Percentiles rank a stretch among this genome's conserved stretches.
Conservation (phyloP, 495 filamentous ascomycete species). For the Penicillium bovifimosum region DNA sequence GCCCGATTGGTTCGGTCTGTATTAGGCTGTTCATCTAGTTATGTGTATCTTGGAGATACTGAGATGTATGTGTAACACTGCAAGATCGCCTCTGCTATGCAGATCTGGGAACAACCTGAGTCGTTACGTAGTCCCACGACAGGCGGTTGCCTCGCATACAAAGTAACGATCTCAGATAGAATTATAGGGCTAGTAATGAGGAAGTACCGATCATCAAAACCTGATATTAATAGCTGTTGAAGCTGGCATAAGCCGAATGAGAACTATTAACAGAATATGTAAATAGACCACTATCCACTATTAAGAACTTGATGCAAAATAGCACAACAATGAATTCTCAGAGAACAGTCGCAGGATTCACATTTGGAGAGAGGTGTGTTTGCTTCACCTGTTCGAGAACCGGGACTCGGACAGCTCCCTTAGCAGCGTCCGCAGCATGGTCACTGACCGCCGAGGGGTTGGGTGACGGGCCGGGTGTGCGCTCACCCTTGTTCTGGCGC, state of each 20-base stretch:
- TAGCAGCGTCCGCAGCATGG: conserved; percentile 8
- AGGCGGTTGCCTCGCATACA: too few relatives aligned
- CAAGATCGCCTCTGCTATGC: too few relatives aligned
- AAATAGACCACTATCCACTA: conserved; percentile 9
- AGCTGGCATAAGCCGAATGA: conserved; percentile 13
- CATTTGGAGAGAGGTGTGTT: conserved; percentile 4
- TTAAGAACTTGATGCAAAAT: neutral
- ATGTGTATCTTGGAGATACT: too few relatives aligned
- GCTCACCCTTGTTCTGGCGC: conserved; percentile 28
- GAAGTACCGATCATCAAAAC: neutral
- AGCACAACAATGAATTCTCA: neutral
- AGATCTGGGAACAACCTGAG: too few relatives aligned
- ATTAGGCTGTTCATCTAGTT: too few relatives aligned
- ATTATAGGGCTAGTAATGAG: too few relatives aligned
- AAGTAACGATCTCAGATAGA: too few relatives aligned
- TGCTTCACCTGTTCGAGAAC: conserved; percentile 25
- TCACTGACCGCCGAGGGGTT: conserved; percentile 18
- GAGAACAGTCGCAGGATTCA: conserved; percentile 1
- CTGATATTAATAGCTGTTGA: conserved; percentile 22
- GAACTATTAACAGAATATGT: conserved; percentile 19
- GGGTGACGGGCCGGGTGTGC: conserved; percentile 24
- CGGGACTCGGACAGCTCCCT: conserved; percentile 28
- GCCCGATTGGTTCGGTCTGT: neutral
- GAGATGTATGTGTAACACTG: too few relatives aligned
- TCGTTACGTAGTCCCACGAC: too few relatives aligned